Base-by-base conservation (phyloP, 1,284 basidiomycete genomes). In the Pholiota adiposa region DNA sequence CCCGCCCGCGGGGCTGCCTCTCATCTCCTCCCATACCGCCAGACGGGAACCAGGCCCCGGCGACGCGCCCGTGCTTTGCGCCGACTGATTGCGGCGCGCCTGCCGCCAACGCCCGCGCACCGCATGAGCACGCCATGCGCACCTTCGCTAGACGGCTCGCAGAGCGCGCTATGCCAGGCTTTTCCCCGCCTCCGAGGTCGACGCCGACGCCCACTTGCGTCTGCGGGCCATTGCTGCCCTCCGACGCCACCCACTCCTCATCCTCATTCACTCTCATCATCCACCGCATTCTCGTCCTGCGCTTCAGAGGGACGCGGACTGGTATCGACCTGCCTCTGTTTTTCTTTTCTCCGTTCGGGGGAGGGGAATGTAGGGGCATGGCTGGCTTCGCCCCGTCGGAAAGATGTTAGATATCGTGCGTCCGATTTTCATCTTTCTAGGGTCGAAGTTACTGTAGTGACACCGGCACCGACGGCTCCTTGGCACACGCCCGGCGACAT, bases 191-290 rank as follows among this genome's bases (percentile, higher is more conserved):
- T n/a, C n/a, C n/a, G n/a, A 18, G 41, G 55, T 27, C 38, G 60
- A 19, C 48, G 54, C 31, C 61, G 59, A 21, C 61, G 60, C n/a
- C 55, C 6, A 43, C 31, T 4, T n/a, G n/a, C n/a, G n/a, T n/a
- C n/a, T n/a, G n/a, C n/a, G 43, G 31, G 19, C 67, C 31, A 36
- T 60, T 59, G 70, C 69, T 77, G 16, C 66, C 70, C 53, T 83
- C 81, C 0, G 81, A 83, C 54, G 77, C 74, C 82, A 81, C 83
- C 0, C 75, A 81, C 40, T 79, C 81, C 1, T 82, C 79, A 8
- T 76, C 78, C 4, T 70, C 68, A 2, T n/a, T 31, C 29, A 31
- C 68, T 66, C 4, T 46, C 56, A 9, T 41, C 56, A 14, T 36
- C 55, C 4, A 36, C 16, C 19, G 34, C 34, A 19, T 34, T 23